Evolutionary conservation across 495 filamentous ascomycete genomes (phyloP).

Genomic region (Penicillium coffeae): DNA sequence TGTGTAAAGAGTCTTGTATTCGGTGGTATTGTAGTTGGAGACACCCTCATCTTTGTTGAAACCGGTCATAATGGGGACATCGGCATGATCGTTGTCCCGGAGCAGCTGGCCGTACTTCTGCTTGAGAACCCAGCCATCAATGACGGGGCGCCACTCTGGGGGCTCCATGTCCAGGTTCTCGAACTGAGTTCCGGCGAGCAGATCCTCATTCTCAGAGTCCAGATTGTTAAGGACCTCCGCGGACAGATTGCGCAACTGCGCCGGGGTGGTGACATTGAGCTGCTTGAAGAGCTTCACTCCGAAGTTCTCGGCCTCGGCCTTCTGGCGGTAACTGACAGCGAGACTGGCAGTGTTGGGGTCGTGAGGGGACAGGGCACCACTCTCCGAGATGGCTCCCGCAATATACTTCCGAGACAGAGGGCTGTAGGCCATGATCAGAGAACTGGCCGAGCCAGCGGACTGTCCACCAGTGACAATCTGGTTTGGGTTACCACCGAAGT

Average conservation of each 20-base stretch:
- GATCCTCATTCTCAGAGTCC: slow-evolving; percentile 1
- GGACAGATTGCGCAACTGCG: not conserved
- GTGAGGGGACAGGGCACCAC: slow-evolving; percentile 16
- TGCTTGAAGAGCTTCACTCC: slow-evolving; percentile 12
- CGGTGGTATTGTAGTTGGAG: not conserved
- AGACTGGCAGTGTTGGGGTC: slow-evolving; percentile 16
- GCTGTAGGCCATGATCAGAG: slow-evolving; percentile 13
- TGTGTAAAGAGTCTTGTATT: slow-evolving; percentile 12
- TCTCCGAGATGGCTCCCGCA: slow-evolving; percentile 14
- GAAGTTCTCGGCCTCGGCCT: slow-evolving; percentile 8
- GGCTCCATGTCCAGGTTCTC: slow-evolving; percentile 9
- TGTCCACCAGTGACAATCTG: slow-evolving; percentile 34
- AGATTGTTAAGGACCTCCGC: not conserved
- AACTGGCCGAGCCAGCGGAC: slow-evolving; percentile 48
- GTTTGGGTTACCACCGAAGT: slow-evolving; percentile 42
- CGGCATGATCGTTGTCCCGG: slow-evolving; percentile 3
- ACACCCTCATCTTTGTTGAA: slow-evolving; percentile 17
- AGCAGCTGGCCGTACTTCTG: slow-evolving; percentile 12
- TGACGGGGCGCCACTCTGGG: slow-evolving; percentile 13
- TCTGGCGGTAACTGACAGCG: slow-evolving; percentile 11
- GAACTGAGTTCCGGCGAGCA: slow-evolving; percentile 12
- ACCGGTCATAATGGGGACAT: slow-evolving; percentile 18
- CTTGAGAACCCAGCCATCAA: slow-evolving; percentile 15
- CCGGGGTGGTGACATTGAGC: not conserved
- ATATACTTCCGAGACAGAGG: slow-evolving; percentile 8